Base-by-base conservation (phyloP, 2,329 filamentous ascomycete genomes). In the Arthrobotrys sphaeroides region DNA sequence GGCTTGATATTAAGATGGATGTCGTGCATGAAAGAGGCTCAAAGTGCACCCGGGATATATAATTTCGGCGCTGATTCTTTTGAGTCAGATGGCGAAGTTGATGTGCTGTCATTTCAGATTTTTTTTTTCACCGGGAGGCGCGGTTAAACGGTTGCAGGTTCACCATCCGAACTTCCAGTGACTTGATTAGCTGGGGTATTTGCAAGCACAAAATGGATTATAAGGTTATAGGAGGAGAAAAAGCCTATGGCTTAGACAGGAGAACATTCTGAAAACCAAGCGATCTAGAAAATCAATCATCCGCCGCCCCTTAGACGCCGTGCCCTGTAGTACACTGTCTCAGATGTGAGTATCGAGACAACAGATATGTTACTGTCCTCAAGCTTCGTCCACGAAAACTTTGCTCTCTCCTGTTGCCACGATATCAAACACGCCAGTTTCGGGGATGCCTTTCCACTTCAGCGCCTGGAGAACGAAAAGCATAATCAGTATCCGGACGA, bases 341-440 rank as follows among this genome's bases (percentile, higher is more conserved):
- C 65, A 61, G 47, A 36, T 28, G 26, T 33, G 6, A 60, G 20
- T 40, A 28, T 16, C 10, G 33, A 36, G 18, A 47, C 26, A 47
- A 28, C 16, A 43, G 13, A 55, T 49, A 53, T 51, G 45, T 38
- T n/a, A 38, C 31, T 38, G 26, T 38, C 10, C 16, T 49, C 43
- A 57, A 53, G 57, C 65, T 40, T 77, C 73, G 65, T 73, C 66
- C 85, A 80, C 90, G 82, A 93, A 95, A 81, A 93, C 91, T 73
- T 88, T 87, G 79, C 90, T 94, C 84, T 94, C 92, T 0, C 93
- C 92, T 84, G 97, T 91, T 78, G 92, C 89, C 80, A 92, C 94
- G 0, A 91, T 87, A 80, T 94, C 93, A 84, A 95, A 96, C 0
- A 91, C 84, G 0, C 92, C 92, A 49, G 85, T 87, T 82, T 94